phyloP scores from a whole-genome alignment of 2,329 filamentous ascomycete species.

The Hymenoscyphus fraxineus region DNA sequence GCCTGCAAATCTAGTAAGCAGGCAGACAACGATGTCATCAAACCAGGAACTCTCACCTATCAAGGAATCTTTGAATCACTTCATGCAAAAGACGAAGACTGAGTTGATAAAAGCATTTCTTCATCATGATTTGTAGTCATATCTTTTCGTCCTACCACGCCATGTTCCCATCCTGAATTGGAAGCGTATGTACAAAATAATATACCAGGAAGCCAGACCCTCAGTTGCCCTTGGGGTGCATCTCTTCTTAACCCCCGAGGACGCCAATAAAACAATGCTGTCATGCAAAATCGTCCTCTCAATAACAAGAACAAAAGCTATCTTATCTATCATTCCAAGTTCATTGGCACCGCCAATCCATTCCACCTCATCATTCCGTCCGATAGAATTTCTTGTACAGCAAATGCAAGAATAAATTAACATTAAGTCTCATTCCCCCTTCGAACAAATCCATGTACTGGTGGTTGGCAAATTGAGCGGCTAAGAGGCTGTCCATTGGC shows the following conservation, averaged over 20 bases:
- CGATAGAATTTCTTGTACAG: slow-evolving; percentile 99
- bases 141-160: not conserved
- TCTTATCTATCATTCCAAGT: not conserved
- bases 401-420: slow-evolving; percentile 93
- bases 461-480: slow-evolving; percentile 95
- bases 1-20: not conserved
- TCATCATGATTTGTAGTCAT: not conserved
- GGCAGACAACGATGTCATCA: not conserved
- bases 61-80: not conserved
- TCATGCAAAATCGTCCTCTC: slow-evolving; percentile 3
- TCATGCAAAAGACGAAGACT: not conserved
- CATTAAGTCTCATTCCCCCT: slow-evolving; percentile 79
- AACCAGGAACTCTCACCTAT: not conserved
- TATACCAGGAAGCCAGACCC: slow-evolving; percentile 6
- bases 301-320: slow-evolving; percentile 3
- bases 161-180: slow-evolving; percentile 3
- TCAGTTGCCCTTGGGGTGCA: not conserved
- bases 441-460: slow-evolving; percentile 96
- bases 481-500: slow-evolving; percentile 86
- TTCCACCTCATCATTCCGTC: slow-evolving; percentile 44
- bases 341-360: not conserved
- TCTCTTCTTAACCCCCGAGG: not conserved
- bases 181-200: slow-evolving; percentile 7
- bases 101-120: not conserved
- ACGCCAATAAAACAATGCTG: slow-evolving; percentile 4